Base-by-base conservation (phyloP, 1,284 basidiomycete species). In the Sparassis latifolia region DNA sequence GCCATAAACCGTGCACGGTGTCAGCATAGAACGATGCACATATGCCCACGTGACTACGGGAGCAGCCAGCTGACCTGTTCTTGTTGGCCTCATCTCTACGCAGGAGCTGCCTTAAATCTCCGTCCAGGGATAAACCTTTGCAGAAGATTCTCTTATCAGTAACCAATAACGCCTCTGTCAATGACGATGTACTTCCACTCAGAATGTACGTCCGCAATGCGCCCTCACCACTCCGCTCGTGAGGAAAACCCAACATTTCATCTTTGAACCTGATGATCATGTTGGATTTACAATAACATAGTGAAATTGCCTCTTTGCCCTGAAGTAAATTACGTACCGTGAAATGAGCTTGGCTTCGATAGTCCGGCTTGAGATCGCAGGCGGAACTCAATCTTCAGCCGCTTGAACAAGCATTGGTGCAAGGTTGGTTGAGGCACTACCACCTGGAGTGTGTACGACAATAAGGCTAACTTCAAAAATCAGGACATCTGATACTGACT, bases 301-400 rank as follows among this genome's bases (percentile, higher is more conserved):
- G n/a, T n/a, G n/a, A n/a, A 12, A 37, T 6, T 6, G 35, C 6
- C 7, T 12, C 35, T 7, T 7, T 37, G 6, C 7, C 35, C 12
- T 12, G 35, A 12, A 7, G 7, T 20, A 42, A 38, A 28, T 5
- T 5, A 59, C 70, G 48, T 56, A 93, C 76, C 79, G 76, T 44
- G 75, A 66, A 46, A 97, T 80, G 33, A 97, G 74, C 12, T 88
- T 76, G 3, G 80, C 75, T 69, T 97, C n/a, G 94, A 68, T 97
- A 97, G 54, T 80, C 76, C 32, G 77, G 64, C n/a, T 45, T 92
- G 81, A 28, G 87, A 85, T 38, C 94, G 84, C 40, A 97, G 73
- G 0, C 92, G 97, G 10, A 89, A 90, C 67, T 94, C 86, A 49
- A 99, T 85, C 9, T 85, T 82, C 51, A 98, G 77, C 5, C 95